phyloP scores from a whole-genome alignment of 2,329 filamentous ascomycete genomes.

The Talaromyces verruculosus region DNA sequence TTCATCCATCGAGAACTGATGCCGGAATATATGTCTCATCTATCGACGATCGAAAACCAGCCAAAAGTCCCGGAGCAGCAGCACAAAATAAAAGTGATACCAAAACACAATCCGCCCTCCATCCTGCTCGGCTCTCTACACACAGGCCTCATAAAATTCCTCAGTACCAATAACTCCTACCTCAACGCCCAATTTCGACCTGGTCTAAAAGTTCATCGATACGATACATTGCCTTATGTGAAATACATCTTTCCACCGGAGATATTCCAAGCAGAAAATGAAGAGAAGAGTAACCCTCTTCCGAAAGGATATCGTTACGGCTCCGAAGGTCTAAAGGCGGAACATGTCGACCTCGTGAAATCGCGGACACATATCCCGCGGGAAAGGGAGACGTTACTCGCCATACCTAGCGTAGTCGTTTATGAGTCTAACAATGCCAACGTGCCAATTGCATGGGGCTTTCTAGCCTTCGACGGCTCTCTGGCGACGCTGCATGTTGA shows the following conservation, averaged over 20 bases:
- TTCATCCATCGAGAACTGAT: conserved; percentile 30
- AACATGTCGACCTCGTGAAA: conserved; percentile 40
- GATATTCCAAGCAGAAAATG: conserved; percentile 20
- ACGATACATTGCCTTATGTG: conserved; percentile 33
- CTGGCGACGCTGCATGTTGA: conserved; percentile 44
- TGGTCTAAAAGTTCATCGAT: conserved; percentile 31
- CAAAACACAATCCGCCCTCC: conserved; percentile 29
- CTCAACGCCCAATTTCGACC: conserved; percentile 21
- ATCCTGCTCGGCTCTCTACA: conserved; percentile 42
- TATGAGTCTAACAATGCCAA: conserved; percentile 25
- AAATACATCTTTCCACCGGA: conserved; percentile 39
- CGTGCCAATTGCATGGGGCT: conserved; percentile 39
- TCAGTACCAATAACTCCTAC: conserved; percentile 28
- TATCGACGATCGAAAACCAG: background rate
- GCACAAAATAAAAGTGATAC: conserved; percentile 23
- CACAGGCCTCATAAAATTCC: conserved; percentile 33
- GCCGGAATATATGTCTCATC: conserved; percentile 30
- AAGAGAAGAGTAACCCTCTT: conserved; percentile 22
- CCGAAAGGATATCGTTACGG: conserved; percentile 38
- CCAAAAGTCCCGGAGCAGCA: background rate
- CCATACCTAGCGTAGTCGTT: conserved; percentile 37
- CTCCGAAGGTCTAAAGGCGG: conserved; percentile 28
- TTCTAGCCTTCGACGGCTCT: conserved; percentile 40
- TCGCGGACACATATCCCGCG: conserved; percentile 43
- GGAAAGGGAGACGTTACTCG: conserved; percentile 33